Conservation (phyloP, 179 eudicot genomes). For the Pouteria campechiana region DNA sequence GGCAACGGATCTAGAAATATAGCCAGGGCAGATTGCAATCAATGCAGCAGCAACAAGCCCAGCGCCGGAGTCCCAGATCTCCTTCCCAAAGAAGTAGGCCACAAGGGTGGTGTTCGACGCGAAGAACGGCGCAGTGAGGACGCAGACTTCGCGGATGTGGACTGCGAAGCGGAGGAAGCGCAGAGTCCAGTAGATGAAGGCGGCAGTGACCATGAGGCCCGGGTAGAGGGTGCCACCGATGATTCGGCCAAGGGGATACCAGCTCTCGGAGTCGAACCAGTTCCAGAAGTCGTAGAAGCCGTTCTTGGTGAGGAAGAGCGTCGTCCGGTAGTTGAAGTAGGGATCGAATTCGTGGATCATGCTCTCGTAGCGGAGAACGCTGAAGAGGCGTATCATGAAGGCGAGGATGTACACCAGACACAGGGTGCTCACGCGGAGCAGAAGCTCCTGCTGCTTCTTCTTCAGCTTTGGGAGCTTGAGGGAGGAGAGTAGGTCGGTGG, state of each 20-base stretch:
- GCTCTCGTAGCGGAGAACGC: slow-evolving; percentile 73
- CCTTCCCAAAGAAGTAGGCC: slow-evolving; percentile 92
- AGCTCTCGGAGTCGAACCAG: slow-evolving; percentile 65
- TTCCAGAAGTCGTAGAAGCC: slow-evolving; percentile 72
- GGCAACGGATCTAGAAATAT: slow-evolving; percentile 92
- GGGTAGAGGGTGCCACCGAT: slow-evolving; percentile 71
- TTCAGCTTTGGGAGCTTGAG: slow-evolving; percentile 54
- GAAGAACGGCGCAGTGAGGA: slow-evolving; percentile 84
- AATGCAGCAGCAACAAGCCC: slow-evolving; percentile 91
- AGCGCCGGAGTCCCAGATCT: slow-evolving; percentile 90
- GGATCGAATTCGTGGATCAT: slow-evolving; percentile 78
- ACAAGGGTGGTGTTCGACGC: slow-evolving; percentile 88
- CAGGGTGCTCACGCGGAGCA: slow-evolving; percentile 61
- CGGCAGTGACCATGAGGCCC: slow-evolving; percentile 67
- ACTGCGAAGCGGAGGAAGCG: slow-evolving; percentile 60
- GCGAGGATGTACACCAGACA: slow-evolving; percentile 66
- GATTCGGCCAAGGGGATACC: slow-evolving; percentile 63
- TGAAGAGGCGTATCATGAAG: slow-evolving; percentile 69
- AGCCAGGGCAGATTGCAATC: slow-evolving; percentile 95
- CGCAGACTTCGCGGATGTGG: slow-evolving; percentile 96
- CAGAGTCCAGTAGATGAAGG: slow-evolving; percentile 59
- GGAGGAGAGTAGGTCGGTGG: slow-evolving; percentile 6
- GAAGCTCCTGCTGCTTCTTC: slow-evolving; percentile 78
- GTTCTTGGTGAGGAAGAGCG: slow-evolving; percentile 43
- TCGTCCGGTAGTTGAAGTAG: slow-evolving; percentile 62